phyloP scores from a whole-genome alignment of 2,329 filamentous ascomycete genomes.

The Arthrinium puccinioides region DNA sequence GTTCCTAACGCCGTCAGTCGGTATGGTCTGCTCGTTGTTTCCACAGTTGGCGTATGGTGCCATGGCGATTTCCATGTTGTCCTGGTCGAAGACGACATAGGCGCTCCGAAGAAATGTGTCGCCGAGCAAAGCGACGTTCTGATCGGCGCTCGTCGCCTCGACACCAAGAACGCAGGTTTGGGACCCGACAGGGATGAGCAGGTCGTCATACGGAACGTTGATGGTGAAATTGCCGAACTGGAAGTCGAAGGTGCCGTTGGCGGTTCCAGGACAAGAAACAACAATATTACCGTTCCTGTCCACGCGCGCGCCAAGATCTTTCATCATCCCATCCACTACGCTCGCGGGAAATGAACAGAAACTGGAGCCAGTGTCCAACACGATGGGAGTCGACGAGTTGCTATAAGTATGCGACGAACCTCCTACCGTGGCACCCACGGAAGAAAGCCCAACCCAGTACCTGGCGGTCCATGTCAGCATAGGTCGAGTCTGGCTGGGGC shows the following conservation, averaged over 20 bases:
- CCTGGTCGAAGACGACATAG: slow-evolving; percentile 47
- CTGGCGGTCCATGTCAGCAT: slow-evolving; percentile 37
- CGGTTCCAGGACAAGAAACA: slow-evolving; percentile 32
- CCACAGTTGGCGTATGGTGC: slow-evolving; percentile 42
- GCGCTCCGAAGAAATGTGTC: slow-evolving; percentile 51
- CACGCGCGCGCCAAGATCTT: slow-evolving; percentile 34
- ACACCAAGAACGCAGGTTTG: slow-evolving; percentile 41
- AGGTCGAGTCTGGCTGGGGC: not conserved
- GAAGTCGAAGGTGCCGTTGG: slow-evolving; percentile 39
- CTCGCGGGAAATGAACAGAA: slow-evolving; percentile 56
- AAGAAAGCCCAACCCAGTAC: slow-evolving; percentile 44
- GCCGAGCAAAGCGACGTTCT: slow-evolving; percentile 45
- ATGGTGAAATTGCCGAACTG: slow-evolving; percentile 39
- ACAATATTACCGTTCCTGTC: slow-evolving; percentile 36
- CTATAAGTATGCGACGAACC: slow-evolving; percentile 25
- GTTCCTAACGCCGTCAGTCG: not conserved
- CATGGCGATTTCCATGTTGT: slow-evolving; percentile 38
- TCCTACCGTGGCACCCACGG: slow-evolving; percentile 31
- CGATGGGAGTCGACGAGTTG: slow-evolving; percentile 42
- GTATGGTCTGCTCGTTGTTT: slow-evolving; percentile 24
- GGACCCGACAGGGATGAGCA: slow-evolving; percentile 29
- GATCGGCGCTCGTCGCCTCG: slow-evolving; percentile 29
- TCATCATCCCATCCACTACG: slow-evolving; percentile 43
- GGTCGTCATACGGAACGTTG: slow-evolving; percentile 40
- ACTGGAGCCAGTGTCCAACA: slow-evolving; percentile 65